Conservation (phyloP, 2,329 filamentous ascomycete genomes). For the Arthrobotrys entomopaga region DNA sequence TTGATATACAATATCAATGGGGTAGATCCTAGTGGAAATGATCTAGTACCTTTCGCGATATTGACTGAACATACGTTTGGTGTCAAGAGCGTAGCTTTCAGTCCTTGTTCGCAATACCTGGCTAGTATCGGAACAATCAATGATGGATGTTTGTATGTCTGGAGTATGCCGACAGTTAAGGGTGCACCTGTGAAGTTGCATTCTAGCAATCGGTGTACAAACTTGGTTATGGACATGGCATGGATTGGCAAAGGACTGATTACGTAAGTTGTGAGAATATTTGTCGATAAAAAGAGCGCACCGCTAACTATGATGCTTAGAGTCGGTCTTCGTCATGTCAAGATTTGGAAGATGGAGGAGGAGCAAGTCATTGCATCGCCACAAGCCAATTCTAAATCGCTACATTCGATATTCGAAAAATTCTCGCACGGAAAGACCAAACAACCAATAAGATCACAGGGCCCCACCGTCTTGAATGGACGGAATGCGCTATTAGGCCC, state of each 20-base stretch:
- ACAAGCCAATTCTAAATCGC: constrained; percentile 46
- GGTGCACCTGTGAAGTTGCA: constrained; percentile 71
- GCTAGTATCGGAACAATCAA: constrained; percentile 89
- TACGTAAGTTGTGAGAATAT: constrained; percentile 65
- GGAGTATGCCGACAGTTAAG: constrained; percentile 69
- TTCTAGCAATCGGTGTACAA: constrained; percentile 93
- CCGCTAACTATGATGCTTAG: constrained; percentile 58
- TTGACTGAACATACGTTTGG: constrained; percentile 91
- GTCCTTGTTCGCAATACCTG: constrained; percentile 82
- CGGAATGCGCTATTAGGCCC: constrained; percentile 86
- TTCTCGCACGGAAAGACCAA: constrained; percentile 60
- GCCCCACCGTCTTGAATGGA: constrained; percentile 78
- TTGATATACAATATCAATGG: constrained; percentile 80
- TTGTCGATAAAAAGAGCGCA: neutral
- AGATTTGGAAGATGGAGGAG: constrained; percentile 89
- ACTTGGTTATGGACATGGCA: constrained; percentile 82
- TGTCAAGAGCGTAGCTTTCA: constrained; percentile 88
- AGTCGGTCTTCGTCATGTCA: constrained; percentile 88
- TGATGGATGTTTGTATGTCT: constrained; percentile 93
- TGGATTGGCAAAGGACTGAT: constrained; percentile 88
- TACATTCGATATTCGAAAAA: constrained; percentile 54
- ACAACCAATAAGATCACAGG: constrained; percentile 62
- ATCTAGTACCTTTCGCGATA: constrained; percentile 78
- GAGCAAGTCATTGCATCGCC: constrained; percentile 63
- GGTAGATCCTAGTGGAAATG: constrained; percentile 77